Evolutionary conservation across 1,139 yeast genomes (phyloP).

Genomic region (Saccharomyces hybrid): DNA sequence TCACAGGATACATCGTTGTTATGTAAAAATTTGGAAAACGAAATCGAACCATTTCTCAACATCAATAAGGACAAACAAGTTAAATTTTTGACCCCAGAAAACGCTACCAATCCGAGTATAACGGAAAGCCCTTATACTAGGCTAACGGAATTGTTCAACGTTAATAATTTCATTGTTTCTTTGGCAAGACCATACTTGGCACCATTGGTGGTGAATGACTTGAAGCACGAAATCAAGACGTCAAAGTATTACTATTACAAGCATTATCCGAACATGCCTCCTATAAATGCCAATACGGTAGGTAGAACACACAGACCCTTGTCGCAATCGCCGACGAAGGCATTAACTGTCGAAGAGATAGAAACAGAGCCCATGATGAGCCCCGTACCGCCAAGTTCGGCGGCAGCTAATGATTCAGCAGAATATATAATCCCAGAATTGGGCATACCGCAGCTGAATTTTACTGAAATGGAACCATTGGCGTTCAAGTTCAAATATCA

Average conservation of each 20-base stretch:
- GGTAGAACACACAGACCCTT: neutral
- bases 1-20: slow-evolving; percentile 55
- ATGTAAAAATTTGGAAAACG: slow-evolving; percentile 60
- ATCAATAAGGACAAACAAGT: slow-evolving; percentile 21
- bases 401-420: slow-evolving; percentile 10
- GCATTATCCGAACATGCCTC: slow-evolving; percentile 20
- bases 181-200: slow-evolving; percentile 91
- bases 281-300: neutral
- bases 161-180: slow-evolving; percentile 83
- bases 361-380: neutral
- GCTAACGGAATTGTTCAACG: slow-evolving; percentile 85
- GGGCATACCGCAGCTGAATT: slow-evolving; percentile 27
- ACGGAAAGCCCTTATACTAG: slow-evolving; percentile 72
- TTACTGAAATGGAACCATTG: slow-evolving; percentile 38
- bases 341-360: neutral
- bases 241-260: slow-evolving; percentile 33
- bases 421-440: slow-evolving; percentile 18
- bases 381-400: neutral
- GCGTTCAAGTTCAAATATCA: slow-evolving; percentile 39
- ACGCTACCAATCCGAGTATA: slow-evolving; percentile 33
- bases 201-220: slow-evolving; percentile 75
- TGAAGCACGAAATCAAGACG: slow-evolving; percentile 49
- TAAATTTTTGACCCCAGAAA: slow-evolving; percentile 41
- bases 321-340: neutral
- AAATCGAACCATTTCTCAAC: slow-evolving; percentile 39